Evolutionary conservation across 2,329 filamentous ascomycete genomes (phyloP).

Genomic region (Fusarium sp.): DNA sequence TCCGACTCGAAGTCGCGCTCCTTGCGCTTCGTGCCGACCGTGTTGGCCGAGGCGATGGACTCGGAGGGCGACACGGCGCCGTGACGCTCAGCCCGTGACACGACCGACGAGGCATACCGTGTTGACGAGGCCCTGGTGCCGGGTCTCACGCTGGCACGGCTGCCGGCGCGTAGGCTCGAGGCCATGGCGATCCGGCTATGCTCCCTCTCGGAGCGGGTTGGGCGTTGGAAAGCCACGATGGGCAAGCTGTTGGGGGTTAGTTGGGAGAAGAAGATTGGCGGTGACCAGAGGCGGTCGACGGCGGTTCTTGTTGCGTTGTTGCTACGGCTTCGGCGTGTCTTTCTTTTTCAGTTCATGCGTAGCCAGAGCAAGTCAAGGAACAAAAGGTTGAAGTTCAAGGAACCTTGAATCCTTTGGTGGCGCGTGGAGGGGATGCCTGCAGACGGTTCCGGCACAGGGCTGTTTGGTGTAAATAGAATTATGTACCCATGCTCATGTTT

Average conservation of each 20-base stretch:
- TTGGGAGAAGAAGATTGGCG: conserved; percentile 19
- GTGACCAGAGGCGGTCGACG: conserved; percentile 7
- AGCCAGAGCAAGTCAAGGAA: neutral
- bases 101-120: conserved; percentile 44
- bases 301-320: neutral
- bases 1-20: conserved; percentile 86
- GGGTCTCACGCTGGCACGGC: conserved; percentile 46
- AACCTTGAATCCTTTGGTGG: conserved; percentile 25
- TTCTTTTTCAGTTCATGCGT: conserved; percentile 14
- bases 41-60: conserved; percentile 73
- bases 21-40: conserved; percentile 83
- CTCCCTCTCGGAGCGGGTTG: conserved; percentile 58
- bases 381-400: conserved; percentile 25
- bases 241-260: conserved; percentile 35
- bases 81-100: conserved; percentile 46
- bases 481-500: conserved; percentile 29
- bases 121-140: conserved; percentile 45
- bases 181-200: conserved; percentile 54
- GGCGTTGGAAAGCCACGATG: conserved; percentile 55
- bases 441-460: conserved; percentile 33
- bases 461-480: conserved; percentile 44
- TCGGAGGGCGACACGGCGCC: conserved; percentile 79
- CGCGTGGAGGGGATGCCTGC: conserved; percentile 44
- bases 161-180: conserved; percentile 49
- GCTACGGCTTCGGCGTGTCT: conserved; percentile 3